Percentiles rank a stretch among this genome's conserved stretches.
Evolutionary conservation across 2,329 filamentous ascomycete genomes (phyloP).

Genomic region (Fusarium foetens): DNA sequence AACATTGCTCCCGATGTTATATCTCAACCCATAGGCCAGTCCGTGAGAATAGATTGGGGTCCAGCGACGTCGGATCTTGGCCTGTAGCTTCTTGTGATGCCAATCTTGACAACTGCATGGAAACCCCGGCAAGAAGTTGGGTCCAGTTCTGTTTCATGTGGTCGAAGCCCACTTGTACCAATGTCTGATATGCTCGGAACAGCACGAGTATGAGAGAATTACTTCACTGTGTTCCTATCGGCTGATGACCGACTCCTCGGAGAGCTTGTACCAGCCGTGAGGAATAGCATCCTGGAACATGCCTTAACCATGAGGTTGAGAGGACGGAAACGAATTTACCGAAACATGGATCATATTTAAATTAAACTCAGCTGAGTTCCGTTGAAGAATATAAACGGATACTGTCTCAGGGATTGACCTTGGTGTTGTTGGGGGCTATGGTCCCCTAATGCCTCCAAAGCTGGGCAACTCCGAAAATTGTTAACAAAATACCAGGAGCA

Average conservation of each 20-base stretch:
- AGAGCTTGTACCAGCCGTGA: background rate
- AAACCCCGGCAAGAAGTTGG: background rate
- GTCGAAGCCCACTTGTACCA: background rate
- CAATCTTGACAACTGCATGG: background rate
- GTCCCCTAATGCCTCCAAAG: background rate
- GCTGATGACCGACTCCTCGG: background rate
- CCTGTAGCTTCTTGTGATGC: background rate
- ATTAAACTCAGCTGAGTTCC: background rate
- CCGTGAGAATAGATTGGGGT: background rate
- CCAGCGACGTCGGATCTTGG: background rate
- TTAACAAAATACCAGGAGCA: background rate
- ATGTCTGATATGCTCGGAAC: background rate
- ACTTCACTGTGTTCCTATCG: background rate
- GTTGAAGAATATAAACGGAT: background rate
- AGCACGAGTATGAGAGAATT: background rate
- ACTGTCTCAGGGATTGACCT: constrained; percentile 3
- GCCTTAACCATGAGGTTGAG: background rate
- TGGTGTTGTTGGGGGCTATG: background rate
- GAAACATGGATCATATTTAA: background rate
- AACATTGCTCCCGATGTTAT: background rate
- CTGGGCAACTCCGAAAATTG: background rate
- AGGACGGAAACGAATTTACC: background rate
- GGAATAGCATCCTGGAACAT: background rate
- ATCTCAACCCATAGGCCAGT: background rate
- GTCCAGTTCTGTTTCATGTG: background rate